Conservation (phyloP, 2,329 filamentous ascomycete species). For the Lecanicillium sp. region DNA sequence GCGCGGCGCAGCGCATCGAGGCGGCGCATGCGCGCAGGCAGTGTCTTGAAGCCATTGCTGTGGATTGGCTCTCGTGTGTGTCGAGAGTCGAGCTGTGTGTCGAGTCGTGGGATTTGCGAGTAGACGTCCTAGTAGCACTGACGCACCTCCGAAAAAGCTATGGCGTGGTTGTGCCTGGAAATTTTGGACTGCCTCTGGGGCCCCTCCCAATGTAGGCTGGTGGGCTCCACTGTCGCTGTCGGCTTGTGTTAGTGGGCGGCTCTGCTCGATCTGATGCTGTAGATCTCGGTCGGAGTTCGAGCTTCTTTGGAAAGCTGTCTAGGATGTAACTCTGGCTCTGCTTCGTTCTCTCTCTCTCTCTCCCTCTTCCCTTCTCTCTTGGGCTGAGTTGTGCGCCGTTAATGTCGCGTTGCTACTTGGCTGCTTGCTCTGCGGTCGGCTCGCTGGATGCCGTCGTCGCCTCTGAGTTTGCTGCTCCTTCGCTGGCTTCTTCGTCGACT, state of each 20-base stretch:
- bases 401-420: no score
- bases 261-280: neutral
- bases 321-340: no score
- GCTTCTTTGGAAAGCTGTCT: neutral
- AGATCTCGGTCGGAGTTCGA: constrained; percentile 4
- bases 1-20: constrained; percentile 18
- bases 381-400: neutral
- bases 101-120: neutral
- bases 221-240: constrained; percentile 1
- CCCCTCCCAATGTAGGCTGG: neutral
- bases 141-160: neutral
- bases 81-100: neutral
- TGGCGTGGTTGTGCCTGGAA: constrained; percentile 5
- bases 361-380: neutral
- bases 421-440: neutral
- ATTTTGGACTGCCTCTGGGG: constrained; percentile 5
- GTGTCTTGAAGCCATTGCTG: constrained; percentile 18
- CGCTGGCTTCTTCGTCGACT: constrained; percentile 6
- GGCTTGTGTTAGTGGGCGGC: no score
- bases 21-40: constrained; percentile 24
- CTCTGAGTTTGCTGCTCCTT: neutral
- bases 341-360: no score
- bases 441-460: neutral
- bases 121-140: no score
- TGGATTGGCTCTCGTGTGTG: neutral